phyloP scores from a whole-genome alignment of 306 rosid genomes.

The Gastrolobium bilobum region DNA sequence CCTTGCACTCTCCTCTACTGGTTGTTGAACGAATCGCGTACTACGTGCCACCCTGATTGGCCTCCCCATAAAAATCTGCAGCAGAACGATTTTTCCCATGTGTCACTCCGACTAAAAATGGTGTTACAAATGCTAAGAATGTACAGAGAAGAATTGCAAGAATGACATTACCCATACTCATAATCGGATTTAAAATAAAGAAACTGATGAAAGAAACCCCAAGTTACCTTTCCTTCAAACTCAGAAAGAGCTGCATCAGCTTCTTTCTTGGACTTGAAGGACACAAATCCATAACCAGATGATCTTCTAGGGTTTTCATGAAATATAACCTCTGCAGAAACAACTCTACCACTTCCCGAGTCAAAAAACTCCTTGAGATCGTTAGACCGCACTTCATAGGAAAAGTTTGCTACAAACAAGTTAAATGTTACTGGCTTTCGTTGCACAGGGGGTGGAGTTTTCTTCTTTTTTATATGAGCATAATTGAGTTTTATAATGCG shows the following conservation, averaged over 20 bases:
- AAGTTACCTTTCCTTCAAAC: conserved; percentile 83
- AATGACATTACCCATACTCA: not conserved
- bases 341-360: conserved; percentile 65
- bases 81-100: conserved; percentile 35
- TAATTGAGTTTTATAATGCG: conserved; percentile 70
- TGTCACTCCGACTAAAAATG: conserved; percentile 21
- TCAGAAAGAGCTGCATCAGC: conserved; percentile 80
- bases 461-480: conserved; percentile 72
- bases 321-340: conserved; percentile 72
- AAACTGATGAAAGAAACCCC: conserved; percentile 8
- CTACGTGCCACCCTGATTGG: conserved; percentile 74
- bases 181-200: conserved; percentile 32
- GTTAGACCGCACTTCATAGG: conserved; percentile 74
- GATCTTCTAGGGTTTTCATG: conserved; percentile 78
- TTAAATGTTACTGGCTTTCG: conserved; percentile 73
- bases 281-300: conserved; percentile 91
- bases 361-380: conserved; percentile 82
- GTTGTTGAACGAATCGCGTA: conserved; percentile 72
- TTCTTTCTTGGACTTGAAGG: conserved; percentile 81
- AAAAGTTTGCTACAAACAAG: conserved; percentile 85
- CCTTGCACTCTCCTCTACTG: conserved; percentile 47
- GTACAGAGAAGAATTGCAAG: not conserved
- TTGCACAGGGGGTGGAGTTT: conserved; percentile 58
- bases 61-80: conserved; percentile 85
- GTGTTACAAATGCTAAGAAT: not conserved